phyloP scores from a whole-genome alignment of 257 asterid genomes.

The Fraxinus anomala region DNA sequence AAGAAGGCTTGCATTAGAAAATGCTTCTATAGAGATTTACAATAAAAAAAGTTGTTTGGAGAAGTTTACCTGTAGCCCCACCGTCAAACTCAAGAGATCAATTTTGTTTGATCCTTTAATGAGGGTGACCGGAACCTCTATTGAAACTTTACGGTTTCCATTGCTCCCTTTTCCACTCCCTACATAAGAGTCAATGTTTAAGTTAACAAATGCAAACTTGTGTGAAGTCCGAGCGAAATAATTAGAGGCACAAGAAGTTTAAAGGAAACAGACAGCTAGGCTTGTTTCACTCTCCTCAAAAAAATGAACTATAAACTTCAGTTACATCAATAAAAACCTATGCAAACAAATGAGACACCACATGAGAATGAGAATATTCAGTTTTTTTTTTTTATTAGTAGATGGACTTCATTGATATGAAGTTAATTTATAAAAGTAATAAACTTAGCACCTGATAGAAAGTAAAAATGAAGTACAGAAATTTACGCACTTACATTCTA shows the following conservation, averaged over 20 bases:
- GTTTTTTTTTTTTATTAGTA: too few species aligned
- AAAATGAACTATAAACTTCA: neutral
- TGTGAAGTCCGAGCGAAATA: neutral
- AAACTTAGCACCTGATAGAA: neutral
- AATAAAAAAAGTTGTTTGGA: neutral
- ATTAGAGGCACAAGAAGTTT: constrained; percentile 5
- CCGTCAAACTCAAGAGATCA: constrained; percentile 79
- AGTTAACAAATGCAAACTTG: neutral
- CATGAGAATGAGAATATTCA: too few species aligned
- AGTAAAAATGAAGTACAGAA: neutral
- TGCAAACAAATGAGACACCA: too few species aligned
- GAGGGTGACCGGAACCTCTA: constrained; percentile 67
- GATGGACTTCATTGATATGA: neutral
- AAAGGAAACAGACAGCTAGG: neutral
- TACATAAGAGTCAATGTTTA: constrained; percentile 29
- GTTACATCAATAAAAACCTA: neutral
- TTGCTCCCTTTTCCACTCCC: constrained; percentile 67
- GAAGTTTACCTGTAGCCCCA: constrained; percentile 74
- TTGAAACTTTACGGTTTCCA: constrained; percentile 44
- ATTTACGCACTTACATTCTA: neutral
- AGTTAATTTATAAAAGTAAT: too few species aligned
- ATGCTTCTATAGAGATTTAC: neutral
- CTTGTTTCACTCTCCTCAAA: neutral
- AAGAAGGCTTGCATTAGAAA: constrained; percentile 25
- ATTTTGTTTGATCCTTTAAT: constrained; percentile 53